Base-by-base conservation (phyloP, 192 early-diverging fungal species). In the Phlyctochytrium planicorne region DNA sequence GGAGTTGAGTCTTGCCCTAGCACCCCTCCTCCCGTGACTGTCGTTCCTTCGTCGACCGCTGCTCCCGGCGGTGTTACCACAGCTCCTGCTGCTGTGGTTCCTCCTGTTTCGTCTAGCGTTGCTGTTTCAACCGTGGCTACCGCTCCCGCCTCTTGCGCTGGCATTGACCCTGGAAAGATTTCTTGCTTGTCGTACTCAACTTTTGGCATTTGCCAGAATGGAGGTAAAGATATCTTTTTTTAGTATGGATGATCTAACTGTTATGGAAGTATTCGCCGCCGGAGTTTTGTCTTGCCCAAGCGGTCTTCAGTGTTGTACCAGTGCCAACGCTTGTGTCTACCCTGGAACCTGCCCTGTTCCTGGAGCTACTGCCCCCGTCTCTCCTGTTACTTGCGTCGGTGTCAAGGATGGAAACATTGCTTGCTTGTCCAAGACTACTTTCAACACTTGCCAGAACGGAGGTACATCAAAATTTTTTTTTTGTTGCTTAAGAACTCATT, bases 401-500 rank as follows among this genome's bases (percentile, higher is more conserved):
- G 27, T 57, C 27, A 4, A 6, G 12, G 55, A 57, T 29, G 55
- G 55, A 4, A 57, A 57, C 20, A 57, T 57, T 25, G 10, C 55
- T 4, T 57, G 55, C 25, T 57, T 57, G 55, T 57, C 55, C 14
- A 29, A 57, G 20, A 57, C 55, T 12, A 57, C 55, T 12, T 57
- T 57, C 55, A 57, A 57, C 27, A 57, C 27, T 29, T 57, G 55
- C 55, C 55, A 57, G 55, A 47, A 47, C 20, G n/a, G n/a, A n/a
- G n/a, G n/a, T n/a, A n/a, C n/a, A n/a, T n/a, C n/a, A n/a, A 50
- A 50, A n/a, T 10, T 14, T 14, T 50, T 50, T 50, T n/a, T 50
- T 10, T 50, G 40, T n/a, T 50, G 10, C 12, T 14, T 50, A 14
- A 14, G 10, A 50, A 50, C 40, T 50, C 10, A 14, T 14, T 50